These are phyloP conservation scores for Aspergillus jensenii DNA, from an alignment of 2,329 filamentous ascomycete species.

Conservation along the genomic window DNA sequence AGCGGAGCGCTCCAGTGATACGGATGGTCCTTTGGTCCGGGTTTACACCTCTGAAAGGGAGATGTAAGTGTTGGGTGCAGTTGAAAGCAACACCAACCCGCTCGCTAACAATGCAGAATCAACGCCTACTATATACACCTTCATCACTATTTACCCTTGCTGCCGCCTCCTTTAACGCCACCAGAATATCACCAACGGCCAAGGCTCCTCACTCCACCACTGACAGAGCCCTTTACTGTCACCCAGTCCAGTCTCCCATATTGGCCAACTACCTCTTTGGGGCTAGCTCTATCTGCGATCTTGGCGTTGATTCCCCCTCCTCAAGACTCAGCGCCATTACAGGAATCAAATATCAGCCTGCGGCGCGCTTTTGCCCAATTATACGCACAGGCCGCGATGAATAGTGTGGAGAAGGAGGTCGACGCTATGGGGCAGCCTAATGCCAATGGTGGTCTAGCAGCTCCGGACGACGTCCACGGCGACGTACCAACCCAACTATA, in stretches of 20 bases:
- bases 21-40: too few species aligned
- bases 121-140: slow-evolving; percentile 30
- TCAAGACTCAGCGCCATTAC: slow-evolving; percentile 1
- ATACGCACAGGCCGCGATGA: slow-evolving; percentile 5
- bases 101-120: slow-evolving; percentile 8
- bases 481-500: too few species aligned
- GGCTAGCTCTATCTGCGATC: slow-evolving; percentile 22
- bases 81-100: too few species aligned
- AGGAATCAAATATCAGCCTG: slow-evolving; percentile 2
- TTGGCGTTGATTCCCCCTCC: slow-evolving; percentile 20
- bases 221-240: neutral
- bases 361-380: slow-evolving; percentile 22
- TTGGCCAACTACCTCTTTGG: slow-evolving; percentile 22
- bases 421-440: too few species aligned
- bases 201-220: too few species aligned
- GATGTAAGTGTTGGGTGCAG: too few species aligned
- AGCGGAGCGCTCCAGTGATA: too few species aligned
- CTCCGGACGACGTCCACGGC: too few species aligned
- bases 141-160: slow-evolving; percentile 25
- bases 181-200: slow-evolving; percentile 13
- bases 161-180: slow-evolving; percentile 13
- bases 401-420: too few species aligned
- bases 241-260: slow-evolving; percentile 16
- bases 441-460: too few species aligned
- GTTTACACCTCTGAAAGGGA: too few species aligned